Evolutionary conservation across 2,329 filamentous ascomycete genomes (phyloP), one percentile per base, ranked within the genome.

Genomic region (Colletotrichum sp.): DNA sequence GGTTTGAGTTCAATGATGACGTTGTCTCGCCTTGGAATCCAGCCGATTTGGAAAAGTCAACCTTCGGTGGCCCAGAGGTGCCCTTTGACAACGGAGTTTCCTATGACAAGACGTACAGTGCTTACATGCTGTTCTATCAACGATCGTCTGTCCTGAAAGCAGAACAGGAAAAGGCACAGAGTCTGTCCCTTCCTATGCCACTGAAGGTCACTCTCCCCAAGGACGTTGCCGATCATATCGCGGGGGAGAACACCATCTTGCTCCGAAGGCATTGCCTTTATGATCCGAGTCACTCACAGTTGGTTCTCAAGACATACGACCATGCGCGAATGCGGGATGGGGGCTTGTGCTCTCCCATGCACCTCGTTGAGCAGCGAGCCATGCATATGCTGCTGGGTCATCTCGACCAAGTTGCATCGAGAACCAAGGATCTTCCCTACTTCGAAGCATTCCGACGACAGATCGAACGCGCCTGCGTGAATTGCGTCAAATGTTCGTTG

Each of bases 61-160:
- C 96, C 79, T 98, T 96, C 85, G 95, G 95, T n/a, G 95, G 95
- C 2, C 81, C 86, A 6, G 92, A 94, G 74, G 78, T 85, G 74
- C 79, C 89, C 76, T 86, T 87, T 80, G 85, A 90, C 75, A 84
- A 86, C 79, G 85, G 86, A 75, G 82, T 87, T 21, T 78, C 87
- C 0, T 92, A 89, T 77, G 91, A 93, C 79, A 96, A 96, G 83
- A 90, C 91, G 6, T 93, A 93, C 87, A 98, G 95, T 82, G 97
- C 96, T 14, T 99, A 99, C 83, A 98, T 99, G 95, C 89, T 99
- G 10, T 98, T 99, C 83, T 99, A 99, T 83, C 94, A 98, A 83
- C 92, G 97, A 64, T 91, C 92, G 5, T 93, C 93, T 0, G 91
- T 91, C 6, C 88, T 96, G 71, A 86, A 88, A 21, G 83, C 84